Conservation (phyloP, 441 rosid genomes). For the Mallotus japonicus region DNA sequence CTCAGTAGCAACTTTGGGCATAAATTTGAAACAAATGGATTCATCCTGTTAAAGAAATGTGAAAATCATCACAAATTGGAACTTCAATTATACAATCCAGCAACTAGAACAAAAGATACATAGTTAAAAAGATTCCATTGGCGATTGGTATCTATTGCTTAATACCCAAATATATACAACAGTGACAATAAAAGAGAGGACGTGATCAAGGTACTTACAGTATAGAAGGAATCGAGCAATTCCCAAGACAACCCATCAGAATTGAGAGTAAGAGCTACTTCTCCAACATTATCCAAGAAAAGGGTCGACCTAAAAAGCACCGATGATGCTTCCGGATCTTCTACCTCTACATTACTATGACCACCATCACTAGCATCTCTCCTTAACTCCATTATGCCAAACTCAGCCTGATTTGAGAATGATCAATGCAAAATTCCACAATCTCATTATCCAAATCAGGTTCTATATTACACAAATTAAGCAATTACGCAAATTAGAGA, state of each 20-base stretch:
- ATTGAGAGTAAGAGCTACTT: conserved; percentile 47
- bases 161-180: neutral
- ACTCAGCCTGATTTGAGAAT: conserved; percentile 8
- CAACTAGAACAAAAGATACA: neutral
- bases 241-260: conserved; percentile 75
- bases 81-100: conserved; percentile 6
- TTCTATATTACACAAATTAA: neutral
- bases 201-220: conserved; percentile 39
- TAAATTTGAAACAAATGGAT: conserved; percentile 44
- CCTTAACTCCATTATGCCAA: conserved; percentile 33
- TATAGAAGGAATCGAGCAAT: conserved; percentile 41
- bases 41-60: conserved; percentile 44
- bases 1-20: conserved; percentile 33
- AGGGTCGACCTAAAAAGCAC: conserved; percentile 36
- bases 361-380: conserved; percentile 20
- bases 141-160: neutral
- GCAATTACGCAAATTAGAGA: neutral
- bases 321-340: conserved; percentile 22
- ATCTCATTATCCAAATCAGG: neutral
- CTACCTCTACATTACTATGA: conserved; percentile 2
- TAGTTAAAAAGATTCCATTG: neutral
- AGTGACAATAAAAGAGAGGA: neutral
- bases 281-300: conserved; percentile 65
- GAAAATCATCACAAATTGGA: conserved; percentile 21
- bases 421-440: neutral